phyloP scores from a whole-genome alignment of 768 basidiomycete genomes.

The Pisolithus sp. region DNA sequence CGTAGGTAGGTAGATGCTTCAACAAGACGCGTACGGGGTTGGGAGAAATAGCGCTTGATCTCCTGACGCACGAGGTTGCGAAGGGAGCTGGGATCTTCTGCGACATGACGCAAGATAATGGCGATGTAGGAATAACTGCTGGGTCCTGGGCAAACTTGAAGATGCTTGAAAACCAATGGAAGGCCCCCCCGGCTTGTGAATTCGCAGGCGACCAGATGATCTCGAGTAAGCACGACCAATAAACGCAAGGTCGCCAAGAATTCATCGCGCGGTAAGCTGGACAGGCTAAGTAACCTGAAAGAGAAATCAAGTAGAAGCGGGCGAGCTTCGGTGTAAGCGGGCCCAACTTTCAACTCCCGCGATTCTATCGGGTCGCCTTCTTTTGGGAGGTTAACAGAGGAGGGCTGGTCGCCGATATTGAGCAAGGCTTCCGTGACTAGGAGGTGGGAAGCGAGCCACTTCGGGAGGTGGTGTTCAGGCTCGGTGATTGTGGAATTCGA shows the following conservation, averaged over 20 bases:
- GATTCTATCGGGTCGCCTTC: slow-evolving; percentile 57
- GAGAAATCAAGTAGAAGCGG: slow-evolving; percentile 70
- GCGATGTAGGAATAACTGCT: slow-evolving; percentile 80
- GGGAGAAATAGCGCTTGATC: slow-evolving; percentile 73
- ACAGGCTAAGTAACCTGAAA: slow-evolving; percentile 58
- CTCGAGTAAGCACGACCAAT: slow-evolving; percentile 77
- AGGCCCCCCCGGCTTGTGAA: slow-evolving; percentile 69
- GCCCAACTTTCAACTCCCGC: slow-evolving; percentile 51
- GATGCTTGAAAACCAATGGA: slow-evolving; percentile 54
- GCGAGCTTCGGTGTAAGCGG: slow-evolving; percentile 55
- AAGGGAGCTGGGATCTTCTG: slow-evolving; percentile 68
- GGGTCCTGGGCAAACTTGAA: slow-evolving; percentile 49
- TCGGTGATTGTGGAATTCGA: slow-evolving; percentile 48
- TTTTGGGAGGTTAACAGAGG: slow-evolving; percentile 56
- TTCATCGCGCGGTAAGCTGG: slow-evolving; percentile 70
- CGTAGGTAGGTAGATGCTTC: slow-evolving; percentile 73
- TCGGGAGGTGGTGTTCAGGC: slow-evolving; percentile 55
- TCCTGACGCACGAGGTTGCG: slow-evolving; percentile 75
- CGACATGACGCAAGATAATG: slow-evolving; percentile 85
- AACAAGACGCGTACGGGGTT: slow-evolving; percentile 59
- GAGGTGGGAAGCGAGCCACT: slow-evolving; percentile 84
- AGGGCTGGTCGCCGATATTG: slow-evolving; percentile 67
- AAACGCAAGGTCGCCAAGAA: slow-evolving; percentile 76
- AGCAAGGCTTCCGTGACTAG: slow-evolving; percentile 83
- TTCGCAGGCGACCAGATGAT: slow-evolving; percentile 53